phyloP scores from a whole-genome alignment of 2,329 filamentous ascomycete genomes.

The Malbranchea cinnamomea region DNA sequence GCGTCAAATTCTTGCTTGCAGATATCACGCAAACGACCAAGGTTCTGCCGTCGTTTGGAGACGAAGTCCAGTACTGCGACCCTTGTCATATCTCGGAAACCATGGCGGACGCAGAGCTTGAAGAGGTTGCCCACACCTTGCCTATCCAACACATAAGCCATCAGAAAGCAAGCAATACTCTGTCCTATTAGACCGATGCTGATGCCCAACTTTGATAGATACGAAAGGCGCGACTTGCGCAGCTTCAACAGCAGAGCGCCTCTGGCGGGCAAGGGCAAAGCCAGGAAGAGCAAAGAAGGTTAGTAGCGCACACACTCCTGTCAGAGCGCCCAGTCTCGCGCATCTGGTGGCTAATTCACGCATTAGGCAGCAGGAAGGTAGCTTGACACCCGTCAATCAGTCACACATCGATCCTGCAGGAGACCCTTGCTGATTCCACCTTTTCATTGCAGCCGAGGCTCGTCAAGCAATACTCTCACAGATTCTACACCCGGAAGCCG shows the following conservation, averaged over 20 bases:
- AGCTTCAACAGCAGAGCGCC: constrained; percentile 60
- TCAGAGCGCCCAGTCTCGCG: neutral
- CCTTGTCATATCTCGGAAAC: constrained; percentile 12
- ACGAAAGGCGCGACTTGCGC: constrained; percentile 77
- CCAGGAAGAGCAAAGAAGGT: constrained; percentile 53
- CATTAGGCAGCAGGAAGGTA: constrained; percentile 35
- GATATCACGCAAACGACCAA: too few species aligned
- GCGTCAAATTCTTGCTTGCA: too few species aligned
- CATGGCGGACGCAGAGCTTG: constrained; percentile 53
- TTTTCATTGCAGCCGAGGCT: constrained; percentile 16
- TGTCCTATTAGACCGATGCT: constrained; percentile 7
- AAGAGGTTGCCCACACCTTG: constrained; percentile 33
- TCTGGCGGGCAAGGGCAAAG: constrained; percentile 30
- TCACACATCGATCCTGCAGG: neutral
- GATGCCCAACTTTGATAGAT: constrained; percentile 42
- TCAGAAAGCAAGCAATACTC: neutral
- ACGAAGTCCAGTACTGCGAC: too few species aligned
- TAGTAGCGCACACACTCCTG: constrained; percentile 20
- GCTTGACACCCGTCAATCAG: neutral
- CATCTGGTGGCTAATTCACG: neutral
- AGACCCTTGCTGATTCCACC: neutral
- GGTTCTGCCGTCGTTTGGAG: too few species aligned
- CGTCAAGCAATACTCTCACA: constrained; percentile 55
- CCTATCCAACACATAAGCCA: neutral
- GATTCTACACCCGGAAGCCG: constrained; percentile 87